Evolutionary conservation across 1,284 basidiomycete species (phyloP), one percentile per base, ranked within the genome.

Genomic region (Trametes pubescens): DNA sequence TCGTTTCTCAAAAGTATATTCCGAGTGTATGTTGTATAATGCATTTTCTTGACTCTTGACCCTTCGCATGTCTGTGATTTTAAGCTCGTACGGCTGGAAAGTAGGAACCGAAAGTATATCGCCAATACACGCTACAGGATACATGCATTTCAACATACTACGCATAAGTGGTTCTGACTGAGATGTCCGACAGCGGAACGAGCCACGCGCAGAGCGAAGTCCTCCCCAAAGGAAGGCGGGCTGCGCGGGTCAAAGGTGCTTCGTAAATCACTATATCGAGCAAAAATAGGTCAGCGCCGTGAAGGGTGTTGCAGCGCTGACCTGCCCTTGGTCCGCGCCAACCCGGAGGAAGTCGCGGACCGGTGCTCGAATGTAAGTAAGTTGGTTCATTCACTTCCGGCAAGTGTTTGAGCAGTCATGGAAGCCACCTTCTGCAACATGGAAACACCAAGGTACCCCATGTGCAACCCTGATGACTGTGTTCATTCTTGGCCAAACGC

Each of bases 111-210:
- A 32, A 32, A 32, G 29, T 32, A 32, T 32, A 32, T 32, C 8
- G 4, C 29, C 29, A 32, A 8, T 32, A 8, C 8, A 8, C 29
- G 29, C 4, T 32, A 32, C 29, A 8, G 4, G 29, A 32, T 32
- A 32, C 29, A 32, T 32, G 29, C 4, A 32, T 32, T 32, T n/a
- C n/a, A n/a, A n/a, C n/a, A n/a, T n/a, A n/a, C n/a, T n/a, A n/a
- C n/a, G n/a, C n/a, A n/a, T n/a, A n/a, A n/a, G n/a, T n/a, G n/a
- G n/a, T n/a, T 13, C 37, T 16, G 40, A 43, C 6, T 18, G 26
- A 29, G 18, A 68, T 73, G 64, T 73, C 38, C 59, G 72, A 73
- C 70, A 73, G 69, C 69, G 72, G 72, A 73, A 73, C 72, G 72
- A 73, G 69, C 72, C 72, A 40, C 70, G 57, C 57, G 59, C 65